Conservation (phyloP, 176 grass and related monocot genomes). For the Zoysia japonica region DNA sequence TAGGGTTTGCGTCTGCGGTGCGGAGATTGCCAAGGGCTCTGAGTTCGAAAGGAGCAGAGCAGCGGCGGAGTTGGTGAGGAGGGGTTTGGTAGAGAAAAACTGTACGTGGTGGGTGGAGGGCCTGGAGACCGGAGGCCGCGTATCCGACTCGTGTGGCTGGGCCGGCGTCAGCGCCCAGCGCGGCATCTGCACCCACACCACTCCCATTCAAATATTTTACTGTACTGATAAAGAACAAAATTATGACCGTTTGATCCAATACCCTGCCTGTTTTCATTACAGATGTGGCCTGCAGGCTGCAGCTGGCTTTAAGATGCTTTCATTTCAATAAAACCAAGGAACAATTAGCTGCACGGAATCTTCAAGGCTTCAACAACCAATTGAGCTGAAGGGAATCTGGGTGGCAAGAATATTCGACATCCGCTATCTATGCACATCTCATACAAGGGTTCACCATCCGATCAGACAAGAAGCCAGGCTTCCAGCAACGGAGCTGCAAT, state of each 20-base stretch:
- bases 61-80: constrained; percentile 18
- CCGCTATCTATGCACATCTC: constrained; percentile 25
- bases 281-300: background rate
- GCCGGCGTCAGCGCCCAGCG: background rate
- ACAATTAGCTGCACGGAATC: background rate
- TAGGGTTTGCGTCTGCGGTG: constrained; percentile 45
- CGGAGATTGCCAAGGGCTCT: constrained; percentile 42
- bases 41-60: background rate
- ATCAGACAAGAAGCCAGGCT: background rate
- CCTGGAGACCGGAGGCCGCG: background rate
- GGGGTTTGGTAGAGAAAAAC: constrained; percentile 6
- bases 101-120: background rate
- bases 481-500: background rate
- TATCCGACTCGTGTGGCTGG: background rate
- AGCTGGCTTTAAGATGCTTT: background rate
- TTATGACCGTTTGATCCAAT: no score
- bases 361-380: constrained; percentile 16
- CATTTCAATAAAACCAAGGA: background rate
- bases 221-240: background rate
- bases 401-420: no score
- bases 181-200: background rate
- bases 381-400: no score
- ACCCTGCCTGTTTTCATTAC: no score
- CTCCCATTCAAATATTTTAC: background rate
- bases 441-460: background rate